phyloP scores from a whole-genome alignment of 2,329 filamentous ascomycete species.

The Huntiella abstrusa region DNA sequence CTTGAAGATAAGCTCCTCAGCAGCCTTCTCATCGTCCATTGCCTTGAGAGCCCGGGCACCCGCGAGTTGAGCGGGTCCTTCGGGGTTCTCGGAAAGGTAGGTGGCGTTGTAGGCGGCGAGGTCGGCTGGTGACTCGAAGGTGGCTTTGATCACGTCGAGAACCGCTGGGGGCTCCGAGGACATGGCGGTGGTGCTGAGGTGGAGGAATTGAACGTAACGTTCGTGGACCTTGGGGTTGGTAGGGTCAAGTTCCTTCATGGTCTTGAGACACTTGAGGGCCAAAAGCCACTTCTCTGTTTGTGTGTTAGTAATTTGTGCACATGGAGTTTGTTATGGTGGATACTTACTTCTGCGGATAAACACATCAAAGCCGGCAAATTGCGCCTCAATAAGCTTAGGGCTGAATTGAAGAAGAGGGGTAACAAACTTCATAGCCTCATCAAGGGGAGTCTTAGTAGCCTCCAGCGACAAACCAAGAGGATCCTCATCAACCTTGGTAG shows the following conservation, averaged over 20 bases:
- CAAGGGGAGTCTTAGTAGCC: conserved; percentile 63
- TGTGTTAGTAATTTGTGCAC: neutral
- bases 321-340: too few relatives aligned
- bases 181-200: conserved; percentile 35
- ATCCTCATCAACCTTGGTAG: conserved; percentile 80
- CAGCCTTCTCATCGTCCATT: conserved; percentile 36
- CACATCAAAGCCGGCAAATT: conserved; percentile 78
- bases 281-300: conserved; percentile 63
- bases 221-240: conserved; percentile 56
- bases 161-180: conserved; percentile 46
- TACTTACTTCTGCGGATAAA: conserved; percentile 63
- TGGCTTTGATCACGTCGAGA: conserved; percentile 45
- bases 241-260: conserved; percentile 49
- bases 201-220: conserved; percentile 51
- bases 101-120: conserved; percentile 47
- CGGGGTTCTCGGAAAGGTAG: conserved; percentile 42
- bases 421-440: conserved; percentile 75
- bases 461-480: conserved; percentile 65
- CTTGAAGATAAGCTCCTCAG: conserved; percentile 44
- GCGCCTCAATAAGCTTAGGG: conserved; percentile 61
- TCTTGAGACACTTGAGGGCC: conserved; percentile 68
- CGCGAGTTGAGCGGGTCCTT: conserved; percentile 41
- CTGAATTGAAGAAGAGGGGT: conserved; percentile 64
- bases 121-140: conserved; percentile 33
- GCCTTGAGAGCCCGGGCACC: conserved; percentile 40